A percentile compares a stretch with the other conserved stretches of the same genome.
phyloP scores from a whole-genome alignment of 106 monocot genomes.

The Ottelia alismoides region DNA sequence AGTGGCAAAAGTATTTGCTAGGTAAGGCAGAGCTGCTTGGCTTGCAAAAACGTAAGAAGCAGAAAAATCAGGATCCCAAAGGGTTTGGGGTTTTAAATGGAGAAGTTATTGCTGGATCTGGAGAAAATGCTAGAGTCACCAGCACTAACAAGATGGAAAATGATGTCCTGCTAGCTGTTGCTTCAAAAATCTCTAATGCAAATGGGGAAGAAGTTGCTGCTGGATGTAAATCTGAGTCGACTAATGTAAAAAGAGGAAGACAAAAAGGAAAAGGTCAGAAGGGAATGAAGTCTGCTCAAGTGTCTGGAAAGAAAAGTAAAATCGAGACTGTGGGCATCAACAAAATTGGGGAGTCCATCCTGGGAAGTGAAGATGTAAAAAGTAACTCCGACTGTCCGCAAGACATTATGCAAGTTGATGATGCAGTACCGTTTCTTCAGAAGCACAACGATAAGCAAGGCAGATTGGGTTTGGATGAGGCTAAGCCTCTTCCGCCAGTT shows the following conservation, averaged over 20 bases:
- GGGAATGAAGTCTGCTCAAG: too few relatives aligned
- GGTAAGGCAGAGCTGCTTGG: conserved; percentile 70
- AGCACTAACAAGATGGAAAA: conserved; percentile 70
- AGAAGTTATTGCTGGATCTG: conserved; percentile 23
- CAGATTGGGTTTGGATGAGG: conserved; percentile 7
- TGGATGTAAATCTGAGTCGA: conserved; percentile 11
- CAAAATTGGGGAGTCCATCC: too few relatives aligned
- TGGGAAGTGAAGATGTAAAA: not conserved
- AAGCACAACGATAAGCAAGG: conserved; percentile 11
- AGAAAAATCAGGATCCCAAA: conserved; percentile 55
- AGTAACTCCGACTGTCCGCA: too few relatives aligned
- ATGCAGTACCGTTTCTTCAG: conserved; percentile 14
- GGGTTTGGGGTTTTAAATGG: conserved; percentile 89
- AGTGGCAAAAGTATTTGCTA: conserved; percentile 93
- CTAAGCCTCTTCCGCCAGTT: conserved; percentile 61
- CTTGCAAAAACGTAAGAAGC: conserved; percentile 49
- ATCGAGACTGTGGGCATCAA: conserved; percentile 11
- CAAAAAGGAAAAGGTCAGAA: conserved; percentile 9
- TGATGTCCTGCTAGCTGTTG: conserved; percentile 72
- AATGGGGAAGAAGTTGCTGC: conserved; percentile 24
- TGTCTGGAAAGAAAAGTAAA: conserved; percentile 15
- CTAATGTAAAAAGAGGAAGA: conserved; percentile 15
- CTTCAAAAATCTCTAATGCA: conserved; percentile 44
- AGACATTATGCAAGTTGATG: too few relatives aligned
- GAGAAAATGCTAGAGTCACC: conserved; percentile 37